Base-by-base conservation (phyloP, 2,329 filamentous ascomycete species). In the Penicillium digitatum region DNA sequence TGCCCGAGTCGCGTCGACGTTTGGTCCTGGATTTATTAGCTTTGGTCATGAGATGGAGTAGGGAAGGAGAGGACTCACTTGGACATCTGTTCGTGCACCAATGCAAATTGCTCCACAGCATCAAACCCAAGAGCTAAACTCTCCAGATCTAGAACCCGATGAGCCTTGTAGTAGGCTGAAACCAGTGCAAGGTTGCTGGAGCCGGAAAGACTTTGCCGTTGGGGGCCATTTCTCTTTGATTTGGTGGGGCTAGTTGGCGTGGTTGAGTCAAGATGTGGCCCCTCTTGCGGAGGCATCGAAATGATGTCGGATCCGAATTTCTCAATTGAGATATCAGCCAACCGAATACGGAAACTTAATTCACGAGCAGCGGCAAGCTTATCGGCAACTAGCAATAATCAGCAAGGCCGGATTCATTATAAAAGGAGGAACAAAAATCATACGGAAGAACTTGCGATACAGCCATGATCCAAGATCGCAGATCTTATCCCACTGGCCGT, bases 381-480 rank as follows among this genome's bases (percentile, higher is more conserved):
- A 12, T 75, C 75, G 43, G 69, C 58, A 52, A 66, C 70, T 72
- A 52, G 43, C 35, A 26, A 34, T 56, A 27, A 64, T 62, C 60
- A 56, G 46, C 44, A 24, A 11, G 14, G 18, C 5, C 16, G 6
- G 22, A 32, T 45, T 6, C 14, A 5, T 7, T 8, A 39, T 2
- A 34, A 47, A 68, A 65, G 60, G 63, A 54, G 50, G 44, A 34
- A 40, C 14, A 32, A 10, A n/a, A 31, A 82, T n/a, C 90, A 79
- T 83, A 95, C 90, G 82, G 44, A 95, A 80, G 67, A 96, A 91
- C 57, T 87, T 86, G 67, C 88, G 88, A 75, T 96, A 90, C n/a
- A 92, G 82, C 63, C 85, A 81, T 29, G 83, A 82, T 39, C 90
- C 85, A 53, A 85, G 79, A 18, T 78, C 74, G 64, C 93, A 89